These are phyloP conservation scores for Diversispora eburnea DNA, from an alignment of 192 early-diverging fungal genomes.

Conservation along the genomic window DNA sequence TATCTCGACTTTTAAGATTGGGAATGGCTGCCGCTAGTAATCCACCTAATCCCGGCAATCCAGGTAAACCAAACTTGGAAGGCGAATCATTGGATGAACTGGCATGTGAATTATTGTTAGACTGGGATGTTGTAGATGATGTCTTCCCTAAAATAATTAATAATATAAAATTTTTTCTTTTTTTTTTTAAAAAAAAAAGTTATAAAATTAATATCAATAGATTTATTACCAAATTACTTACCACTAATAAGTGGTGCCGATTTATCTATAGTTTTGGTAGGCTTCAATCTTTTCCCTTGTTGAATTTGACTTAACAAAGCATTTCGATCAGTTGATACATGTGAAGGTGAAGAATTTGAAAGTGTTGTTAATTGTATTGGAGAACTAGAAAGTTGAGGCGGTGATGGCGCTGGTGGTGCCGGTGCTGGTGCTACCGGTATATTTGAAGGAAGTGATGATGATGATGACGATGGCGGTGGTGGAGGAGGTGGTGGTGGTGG, in stretches of 20 bases:
- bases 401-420: background rate
- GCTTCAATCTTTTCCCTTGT: conserved; percentile 56
- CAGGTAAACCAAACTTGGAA: background rate
- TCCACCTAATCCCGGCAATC: conserved; percentile 45
- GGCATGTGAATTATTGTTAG: too few relatives aligned
- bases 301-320: conserved; percentile 74
- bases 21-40: conserved; percentile 71
- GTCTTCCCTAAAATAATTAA: too few relatives aligned
- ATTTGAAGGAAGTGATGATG: background rate
- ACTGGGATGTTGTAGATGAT: too few relatives aligned
- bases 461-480: conserved; percentile 6
- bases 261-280: conserved; percentile 64
- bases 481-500: conserved; percentile 30
- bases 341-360: conserved; percentile 1
- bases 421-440: background rate
- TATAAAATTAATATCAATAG: background rate
- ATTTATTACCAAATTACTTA: conserved; percentile 1
- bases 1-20: conserved; percentile 48
- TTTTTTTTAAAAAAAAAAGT: conserved; percentile 11
- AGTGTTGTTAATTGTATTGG: background rate
- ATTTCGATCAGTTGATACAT: conserved; percentile 35
- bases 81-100: too few relatives aligned
- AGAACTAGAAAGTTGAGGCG: background rate
- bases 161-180: too few relatives aligned
- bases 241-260: conserved; percentile 42